Evolutionary conservation across 169 alveolate genomes (phyloP).

Genomic region (Theileria parva): DNA sequence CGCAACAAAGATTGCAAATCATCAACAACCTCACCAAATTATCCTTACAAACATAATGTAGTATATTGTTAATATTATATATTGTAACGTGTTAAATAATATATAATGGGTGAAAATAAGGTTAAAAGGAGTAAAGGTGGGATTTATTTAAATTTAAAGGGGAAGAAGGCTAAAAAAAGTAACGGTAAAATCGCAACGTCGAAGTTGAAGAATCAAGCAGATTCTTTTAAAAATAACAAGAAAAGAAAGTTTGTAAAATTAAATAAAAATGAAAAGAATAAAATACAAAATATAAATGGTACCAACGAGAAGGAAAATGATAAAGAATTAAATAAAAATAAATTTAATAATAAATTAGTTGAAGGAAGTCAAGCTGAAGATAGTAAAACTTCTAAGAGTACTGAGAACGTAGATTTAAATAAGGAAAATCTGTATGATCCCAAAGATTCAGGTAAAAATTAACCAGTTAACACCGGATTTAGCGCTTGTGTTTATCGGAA

Average conservation of each 20-base stretch:
- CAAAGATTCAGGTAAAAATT: conserved; percentile 3
- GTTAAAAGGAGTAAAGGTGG: background rate
- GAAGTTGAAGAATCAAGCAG: background rate
- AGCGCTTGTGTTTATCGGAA: conserved; percentile 65
- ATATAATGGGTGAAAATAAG: conserved; percentile 5
- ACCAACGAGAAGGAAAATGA: background rate
- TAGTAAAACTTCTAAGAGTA: background rate
- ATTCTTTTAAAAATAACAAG: background rate
- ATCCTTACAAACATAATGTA: background rate
- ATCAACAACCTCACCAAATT: conserved; percentile 13
- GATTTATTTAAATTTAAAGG: background rate
- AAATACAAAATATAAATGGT: background rate
- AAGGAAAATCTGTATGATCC: background rate
- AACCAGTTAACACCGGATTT: conserved; percentile 15
- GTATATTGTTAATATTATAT: background rate
- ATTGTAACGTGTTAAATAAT: background rate
- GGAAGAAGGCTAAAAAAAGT: background rate
- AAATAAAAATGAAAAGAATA: conserved; percentile 29
- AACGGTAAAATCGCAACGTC: background rate
- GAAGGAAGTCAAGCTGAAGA: background rate
- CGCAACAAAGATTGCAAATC: conserved; percentile 58
- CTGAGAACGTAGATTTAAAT: background rate
- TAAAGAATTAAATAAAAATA: background rate
- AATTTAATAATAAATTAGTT: conserved; percentile 14
- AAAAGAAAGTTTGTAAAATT: background rate